phyloP scores from a whole-genome alignment of 2,329 filamentous ascomycete genomes.

The Lachnellula arida region DNA sequence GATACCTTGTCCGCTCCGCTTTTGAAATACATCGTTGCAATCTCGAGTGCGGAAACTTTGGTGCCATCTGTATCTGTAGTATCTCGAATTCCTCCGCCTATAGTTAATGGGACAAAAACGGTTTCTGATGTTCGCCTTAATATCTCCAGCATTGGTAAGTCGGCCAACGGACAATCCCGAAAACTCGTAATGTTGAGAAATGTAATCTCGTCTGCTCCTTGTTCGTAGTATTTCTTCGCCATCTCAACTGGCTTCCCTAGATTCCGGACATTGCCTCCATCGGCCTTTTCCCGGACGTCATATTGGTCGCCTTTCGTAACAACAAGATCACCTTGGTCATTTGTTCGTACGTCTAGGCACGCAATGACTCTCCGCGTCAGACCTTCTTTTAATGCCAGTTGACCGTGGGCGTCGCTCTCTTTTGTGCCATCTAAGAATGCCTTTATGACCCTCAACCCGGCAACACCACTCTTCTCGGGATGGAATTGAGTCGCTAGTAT shows the following conservation, averaged over 20 bases:
- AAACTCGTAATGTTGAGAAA: constrained; percentile 99
- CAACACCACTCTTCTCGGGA: constrained; percentile 92
- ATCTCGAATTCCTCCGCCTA: constrained; percentile 93
- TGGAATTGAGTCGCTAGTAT: constrained; percentile 94
- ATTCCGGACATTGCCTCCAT: constrained; percentile 70
- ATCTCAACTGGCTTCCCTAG: constrained; percentile 95
- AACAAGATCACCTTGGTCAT: constrained; percentile 90
- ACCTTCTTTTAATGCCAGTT: constrained; percentile 48
- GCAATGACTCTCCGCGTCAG: constrained; percentile 92
- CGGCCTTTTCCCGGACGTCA: constrained; percentile 86
- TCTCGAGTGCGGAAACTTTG: constrained; percentile 81
- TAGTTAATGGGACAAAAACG: constrained; percentile 92
- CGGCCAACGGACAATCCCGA: constrained; percentile 86
- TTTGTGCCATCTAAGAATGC: constrained; percentile 77
- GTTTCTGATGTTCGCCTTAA: constrained; percentile 79
- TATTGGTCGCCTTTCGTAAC: constrained; percentile 99
- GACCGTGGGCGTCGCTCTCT: constrained; percentile 32
- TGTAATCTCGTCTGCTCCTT: constrained; percentile 93
- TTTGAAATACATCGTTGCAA: constrained; percentile 96
- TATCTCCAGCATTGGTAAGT: constrained; percentile 94
- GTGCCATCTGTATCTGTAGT: constrained; percentile 85
- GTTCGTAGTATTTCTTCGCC: constrained; percentile 89
- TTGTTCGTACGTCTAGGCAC: constrained; percentile 90
- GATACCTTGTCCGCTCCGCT: constrained; percentile 96
- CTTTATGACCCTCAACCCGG: constrained; percentile 76